phyloP scores from a whole-genome alignment of 2,329 filamentous ascomycete genomes.

The Arthrobotrys megalospora region DNA sequence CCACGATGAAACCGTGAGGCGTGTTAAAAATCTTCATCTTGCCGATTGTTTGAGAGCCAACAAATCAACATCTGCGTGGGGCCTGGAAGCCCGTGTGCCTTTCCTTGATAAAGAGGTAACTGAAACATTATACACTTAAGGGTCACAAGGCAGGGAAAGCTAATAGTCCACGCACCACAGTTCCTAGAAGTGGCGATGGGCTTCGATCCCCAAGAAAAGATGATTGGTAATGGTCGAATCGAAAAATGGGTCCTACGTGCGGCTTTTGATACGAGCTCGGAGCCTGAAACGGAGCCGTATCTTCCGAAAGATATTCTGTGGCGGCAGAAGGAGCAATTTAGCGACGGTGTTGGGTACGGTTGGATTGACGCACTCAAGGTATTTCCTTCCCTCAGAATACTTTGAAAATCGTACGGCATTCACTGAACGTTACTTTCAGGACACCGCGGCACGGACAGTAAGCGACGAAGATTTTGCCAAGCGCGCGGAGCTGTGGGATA shows the following conservation, averaged over 20 bases:
- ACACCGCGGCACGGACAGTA: slow-evolving; percentile 88
- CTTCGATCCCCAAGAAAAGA: slow-evolving; percentile 94
- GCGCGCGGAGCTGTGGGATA: slow-evolving; percentile 95
- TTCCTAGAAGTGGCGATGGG: slow-evolving; percentile 95
- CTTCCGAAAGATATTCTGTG: slow-evolving; percentile 96
- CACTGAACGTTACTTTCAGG: slow-evolving; percentile 67
- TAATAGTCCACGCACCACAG: slow-evolving; percentile 67
- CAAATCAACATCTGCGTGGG: slow-evolving; percentile 99
- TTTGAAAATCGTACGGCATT: neutral
- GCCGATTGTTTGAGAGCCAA: slow-evolving; percentile 98
- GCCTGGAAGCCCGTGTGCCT: slow-evolving; percentile 95
- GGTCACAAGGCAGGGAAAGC: neutral
- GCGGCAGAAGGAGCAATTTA: slow-evolving; percentile 99
- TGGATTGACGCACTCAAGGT: slow-evolving; percentile 96
- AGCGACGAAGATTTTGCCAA: slow-evolving; percentile 99
- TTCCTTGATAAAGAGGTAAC: slow-evolving; percentile 91
- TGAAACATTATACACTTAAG: neutral
- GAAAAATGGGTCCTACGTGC: slow-evolving; percentile 99
- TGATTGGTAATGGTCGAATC: slow-evolving; percentile 89
- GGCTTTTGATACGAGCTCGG: slow-evolving; percentile 93
- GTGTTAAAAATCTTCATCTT: slow-evolving; percentile 95
- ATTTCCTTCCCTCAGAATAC: neutral
- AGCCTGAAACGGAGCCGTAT: slow-evolving; percentile 85
- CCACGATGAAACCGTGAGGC: slow-evolving; percentile 92
- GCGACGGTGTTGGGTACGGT: slow-evolving; percentile 96